Conservation (phyloP, 1,284 basidiomycete genomes). For the Leccinum griseonigrum region DNA sequence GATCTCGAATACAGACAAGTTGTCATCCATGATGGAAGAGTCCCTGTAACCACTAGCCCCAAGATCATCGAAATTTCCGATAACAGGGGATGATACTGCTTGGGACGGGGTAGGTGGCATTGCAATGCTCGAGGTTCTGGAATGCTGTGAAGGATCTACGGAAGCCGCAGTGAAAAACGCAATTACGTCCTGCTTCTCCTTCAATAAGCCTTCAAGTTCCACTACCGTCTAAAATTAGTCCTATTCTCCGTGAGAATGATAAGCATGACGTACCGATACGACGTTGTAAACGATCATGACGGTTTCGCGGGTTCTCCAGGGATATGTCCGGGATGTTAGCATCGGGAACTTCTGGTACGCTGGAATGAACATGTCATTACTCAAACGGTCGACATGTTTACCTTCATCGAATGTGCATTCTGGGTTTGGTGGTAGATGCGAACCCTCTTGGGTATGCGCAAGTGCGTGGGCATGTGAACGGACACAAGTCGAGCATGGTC, state of each 20-base stretch:
- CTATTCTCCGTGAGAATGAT: not conserved
- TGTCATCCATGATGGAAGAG: not conserved
- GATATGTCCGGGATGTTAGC: constrained; percentile 17
- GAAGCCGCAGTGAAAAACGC: constrained; percentile 12
- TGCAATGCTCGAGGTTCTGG: not conserved
- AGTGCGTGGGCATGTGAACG: constrained; percentile 60
- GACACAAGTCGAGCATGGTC: constrained; percentile 66
- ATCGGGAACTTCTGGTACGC: constrained; percentile 8
- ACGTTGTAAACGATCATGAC: constrained; percentile 60
- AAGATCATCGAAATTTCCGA: not conserved
- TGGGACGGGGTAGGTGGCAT: not conserved
- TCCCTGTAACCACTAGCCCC: not conserved
- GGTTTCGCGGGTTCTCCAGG: constrained; percentile 51
- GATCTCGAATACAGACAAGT: not conserved
- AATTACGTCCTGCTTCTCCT: constrained; percentile 33
- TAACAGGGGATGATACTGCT: not conserved
- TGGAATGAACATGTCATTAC: not conserved
- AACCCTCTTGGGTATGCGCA: constrained; percentile 53
- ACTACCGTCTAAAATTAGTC: constrained; percentile 36
- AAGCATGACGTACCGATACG: constrained; percentile 55
- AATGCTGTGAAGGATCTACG: constrained; percentile 3
- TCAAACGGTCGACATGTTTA: constrained; percentile 18
- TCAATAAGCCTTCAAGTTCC: constrained; percentile 56
- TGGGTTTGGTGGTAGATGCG: constrained; percentile 48
- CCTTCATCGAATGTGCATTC: constrained; percentile 72